These are phyloP conservation scores for Trametes sanguinea DNA, from an alignment of 768 basidiomycete genomes.

Conservation along the genomic window DNA sequence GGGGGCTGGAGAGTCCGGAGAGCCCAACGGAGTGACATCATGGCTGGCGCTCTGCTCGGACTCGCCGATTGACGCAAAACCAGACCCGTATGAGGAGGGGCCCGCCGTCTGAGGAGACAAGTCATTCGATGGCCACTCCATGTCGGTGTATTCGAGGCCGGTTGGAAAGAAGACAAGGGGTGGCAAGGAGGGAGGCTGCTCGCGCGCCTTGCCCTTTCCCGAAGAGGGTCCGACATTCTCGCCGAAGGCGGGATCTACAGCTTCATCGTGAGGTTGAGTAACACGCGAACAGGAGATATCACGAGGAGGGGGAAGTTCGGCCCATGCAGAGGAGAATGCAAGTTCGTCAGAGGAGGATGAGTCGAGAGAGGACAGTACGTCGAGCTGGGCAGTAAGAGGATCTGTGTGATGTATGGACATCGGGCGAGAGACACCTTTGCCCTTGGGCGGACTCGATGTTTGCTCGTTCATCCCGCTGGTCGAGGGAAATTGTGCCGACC, in stretches of 20 bases:
- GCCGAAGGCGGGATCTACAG: background rate
- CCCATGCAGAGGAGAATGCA: background rate
- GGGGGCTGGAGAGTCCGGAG: conserved; percentile 11
- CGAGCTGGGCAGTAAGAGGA: conserved; percentile 3
- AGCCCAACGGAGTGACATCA: conserved; percentile 17
- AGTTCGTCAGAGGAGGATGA: conserved; percentile 8
- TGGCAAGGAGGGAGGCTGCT: conserved; percentile 60
- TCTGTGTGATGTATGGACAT: conserved; percentile 44
- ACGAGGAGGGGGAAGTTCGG: background rate
- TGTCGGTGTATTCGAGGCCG: conserved; percentile 43
- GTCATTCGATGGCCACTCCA: conserved; percentile 30
- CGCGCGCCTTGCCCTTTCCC: conserved; percentile 58
- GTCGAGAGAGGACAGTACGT: conserved; percentile 4
- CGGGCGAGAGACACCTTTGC: conserved; percentile 57
- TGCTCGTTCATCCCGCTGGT: conserved; percentile 18
- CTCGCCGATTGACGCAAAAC: conserved; percentile 23
- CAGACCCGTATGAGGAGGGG: conserved; percentile 32
- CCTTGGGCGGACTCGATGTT: conserved; percentile 42
- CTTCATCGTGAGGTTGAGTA: conserved; percentile 1
- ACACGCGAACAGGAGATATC: background rate
- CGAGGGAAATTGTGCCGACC: conserved; percentile 1
- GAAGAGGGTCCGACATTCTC: conserved; percentile 20
- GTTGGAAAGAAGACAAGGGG: conserved; percentile 63
- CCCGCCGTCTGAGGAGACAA: conserved; percentile 30
- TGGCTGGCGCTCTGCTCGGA: conserved; percentile 11